Evolutionary conservation across 1,284 basidiomycete genomes (phyloP).

Genomic region (Fomitopsis pinicola): DNA sequence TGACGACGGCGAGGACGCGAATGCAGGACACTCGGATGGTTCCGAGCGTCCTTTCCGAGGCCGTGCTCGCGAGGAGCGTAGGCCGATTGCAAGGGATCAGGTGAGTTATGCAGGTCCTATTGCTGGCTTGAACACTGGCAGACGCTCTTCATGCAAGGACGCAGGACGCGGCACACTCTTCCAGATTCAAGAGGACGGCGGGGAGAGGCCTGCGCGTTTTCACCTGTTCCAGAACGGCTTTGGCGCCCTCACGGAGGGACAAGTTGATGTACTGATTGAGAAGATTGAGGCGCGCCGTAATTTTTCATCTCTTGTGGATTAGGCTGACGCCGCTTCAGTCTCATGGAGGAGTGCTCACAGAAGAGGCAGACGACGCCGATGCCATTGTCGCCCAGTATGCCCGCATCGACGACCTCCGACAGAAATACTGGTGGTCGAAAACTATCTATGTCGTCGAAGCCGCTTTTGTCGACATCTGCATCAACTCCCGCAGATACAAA

Average conservation of each 20-base stretch:
- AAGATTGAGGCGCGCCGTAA: background rate
- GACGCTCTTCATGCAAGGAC: background rate
- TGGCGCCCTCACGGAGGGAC: background rate
- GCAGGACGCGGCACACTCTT: background rate
- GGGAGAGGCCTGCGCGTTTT: background rate
- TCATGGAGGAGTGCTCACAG: conserved; percentile 14
- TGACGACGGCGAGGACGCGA: too few species aligned
- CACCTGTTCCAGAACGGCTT: background rate
- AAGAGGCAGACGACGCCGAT: conserved; percentile 7
- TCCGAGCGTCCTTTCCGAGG: too few species aligned
- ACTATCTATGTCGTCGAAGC: conserved; percentile 15
- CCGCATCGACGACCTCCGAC: conserved; percentile 7
- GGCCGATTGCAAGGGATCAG: background rate
- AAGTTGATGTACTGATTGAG: background rate
- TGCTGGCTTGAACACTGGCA: background rate
- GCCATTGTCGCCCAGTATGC: conserved; percentile 15
- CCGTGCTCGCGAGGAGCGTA: background rate
- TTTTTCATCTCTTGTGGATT: background rate
- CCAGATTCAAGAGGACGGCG: background rate
- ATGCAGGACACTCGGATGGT: too few species aligned
- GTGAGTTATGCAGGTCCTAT: background rate
- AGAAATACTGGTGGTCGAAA: conserved; percentile 7
- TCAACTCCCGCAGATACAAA: conserved; percentile 10
- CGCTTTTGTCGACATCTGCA: conserved; percentile 17
- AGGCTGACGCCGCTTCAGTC: conserved; percentile 5